Conservation (phyloP, 2,329 filamentous ascomycete genomes). For the Drechslerella stenobrocha region DNA sequence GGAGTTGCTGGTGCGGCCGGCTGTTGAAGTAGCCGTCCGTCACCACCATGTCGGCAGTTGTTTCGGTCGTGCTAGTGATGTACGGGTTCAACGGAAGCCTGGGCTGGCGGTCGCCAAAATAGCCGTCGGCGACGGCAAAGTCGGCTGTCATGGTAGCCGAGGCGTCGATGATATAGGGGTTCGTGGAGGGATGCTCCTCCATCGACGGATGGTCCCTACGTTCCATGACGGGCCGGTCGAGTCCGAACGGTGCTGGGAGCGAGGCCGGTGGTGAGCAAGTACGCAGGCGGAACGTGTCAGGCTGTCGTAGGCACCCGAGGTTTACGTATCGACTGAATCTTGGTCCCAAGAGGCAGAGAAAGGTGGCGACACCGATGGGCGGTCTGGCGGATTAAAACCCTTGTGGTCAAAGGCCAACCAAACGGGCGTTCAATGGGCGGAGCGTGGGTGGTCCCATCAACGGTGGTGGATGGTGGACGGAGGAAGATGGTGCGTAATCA, state of each 20-base stretch:
- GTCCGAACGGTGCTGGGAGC: not conserved
- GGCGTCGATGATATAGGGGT: conserved; percentile 38
- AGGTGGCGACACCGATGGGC: conserved; percentile 12
- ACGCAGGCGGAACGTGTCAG: not conserved
- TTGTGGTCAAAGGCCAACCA: conserved; percentile 13
- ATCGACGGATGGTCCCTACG: conserved; percentile 38
- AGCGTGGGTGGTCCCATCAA: conserved; percentile 8
- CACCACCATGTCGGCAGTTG: conserved; percentile 40
- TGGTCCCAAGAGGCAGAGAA: not conserved
- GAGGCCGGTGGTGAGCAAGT: not conserved
- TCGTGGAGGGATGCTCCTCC: conserved; percentile 39
- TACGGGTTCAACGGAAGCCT: conserved; percentile 24
- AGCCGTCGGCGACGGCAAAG: conserved; percentile 36
- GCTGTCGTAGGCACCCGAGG: not conserved
- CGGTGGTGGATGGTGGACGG: too few species aligned
- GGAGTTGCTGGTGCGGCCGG: conserved; percentile 40
- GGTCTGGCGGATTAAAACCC: conserved; percentile 26
- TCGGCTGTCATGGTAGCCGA: conserved; percentile 13
- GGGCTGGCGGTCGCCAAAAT: conserved; percentile 29
- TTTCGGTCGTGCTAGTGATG: conserved; percentile 41
- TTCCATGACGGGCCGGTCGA: conserved; percentile 28
- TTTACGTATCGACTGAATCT: not conserved
- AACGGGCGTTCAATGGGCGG: conserved; percentile 24
- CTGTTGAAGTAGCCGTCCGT: conserved; percentile 47
- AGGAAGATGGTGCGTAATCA: conserved; percentile 48